A percentile compares a stretch with the other conserved stretches of the same genome.
phyloP scores from a whole-genome alignment of 2,329 filamentous ascomycete genomes.

The Coniochaeta hoffmannii region DNA sequence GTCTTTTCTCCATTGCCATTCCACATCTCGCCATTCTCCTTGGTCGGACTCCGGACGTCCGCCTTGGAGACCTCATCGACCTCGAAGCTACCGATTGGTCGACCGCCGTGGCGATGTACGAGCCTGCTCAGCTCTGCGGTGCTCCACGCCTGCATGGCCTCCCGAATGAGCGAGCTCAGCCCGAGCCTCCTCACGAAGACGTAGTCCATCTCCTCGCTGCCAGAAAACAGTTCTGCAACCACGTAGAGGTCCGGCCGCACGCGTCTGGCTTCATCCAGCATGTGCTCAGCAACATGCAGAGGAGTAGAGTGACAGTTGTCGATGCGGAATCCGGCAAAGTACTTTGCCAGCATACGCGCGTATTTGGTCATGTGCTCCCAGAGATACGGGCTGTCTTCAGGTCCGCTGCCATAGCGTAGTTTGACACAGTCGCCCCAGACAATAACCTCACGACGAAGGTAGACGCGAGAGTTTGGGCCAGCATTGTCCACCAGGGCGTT shows the following conservation, averaged over 20 bases:
- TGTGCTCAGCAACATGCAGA: constrained; percentile 86
- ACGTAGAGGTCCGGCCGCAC: constrained; percentile 85
- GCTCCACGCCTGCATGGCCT: constrained; percentile 98
- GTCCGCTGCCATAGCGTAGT: constrained; percentile 75
- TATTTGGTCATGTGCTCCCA: constrained; percentile 97
- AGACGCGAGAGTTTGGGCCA: constrained; percentile 82
- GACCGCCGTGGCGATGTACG: constrained; percentile 87
- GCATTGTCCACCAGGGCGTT: constrained; percentile 93
- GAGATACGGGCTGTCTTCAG: constrained; percentile 81
- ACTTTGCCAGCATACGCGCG: constrained; percentile 84
- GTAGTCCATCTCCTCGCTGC: constrained; percentile 93
- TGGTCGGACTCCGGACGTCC: constrained; percentile 27
- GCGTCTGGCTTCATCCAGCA: constrained; percentile 85
- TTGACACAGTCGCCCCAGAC: constrained; percentile 99
- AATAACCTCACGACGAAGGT: constrained; percentile 91
- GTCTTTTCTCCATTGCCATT: constrained; percentile 23
- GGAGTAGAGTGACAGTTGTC: constrained; percentile 98
- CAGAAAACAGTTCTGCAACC: constrained; percentile 91
- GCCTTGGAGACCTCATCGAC: constrained; percentile 73
- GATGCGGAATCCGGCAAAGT: constrained; percentile 91
- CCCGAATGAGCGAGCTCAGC: constrained; percentile 83
- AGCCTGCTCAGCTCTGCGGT: constrained; percentile 87
- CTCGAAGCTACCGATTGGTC: constrained; percentile 95
- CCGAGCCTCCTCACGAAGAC: constrained; percentile 91
- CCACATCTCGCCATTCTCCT: constrained; percentile 20